A percentile compares a stretch with the other conserved stretches of the same genome.
phyloP scores from a whole-genome alignment of 805 yeast genomes.

The Yarrowia porcina region DNA sequence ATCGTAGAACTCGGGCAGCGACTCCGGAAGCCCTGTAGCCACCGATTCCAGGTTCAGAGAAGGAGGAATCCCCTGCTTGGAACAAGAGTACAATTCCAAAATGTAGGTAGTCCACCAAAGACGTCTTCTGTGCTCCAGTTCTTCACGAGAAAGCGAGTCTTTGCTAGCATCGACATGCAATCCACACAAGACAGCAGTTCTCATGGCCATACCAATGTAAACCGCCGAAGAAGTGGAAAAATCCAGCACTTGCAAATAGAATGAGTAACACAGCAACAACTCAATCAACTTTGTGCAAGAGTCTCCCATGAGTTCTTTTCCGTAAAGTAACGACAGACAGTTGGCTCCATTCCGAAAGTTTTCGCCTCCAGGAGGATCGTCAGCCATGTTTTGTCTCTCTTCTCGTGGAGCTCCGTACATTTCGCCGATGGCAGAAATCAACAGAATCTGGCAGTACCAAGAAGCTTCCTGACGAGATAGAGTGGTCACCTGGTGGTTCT shows the following conservation, averaged over 20 bases:
- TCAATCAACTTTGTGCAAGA: constrained; percentile 28
- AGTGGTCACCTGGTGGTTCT: not conserved
- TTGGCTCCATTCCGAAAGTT: constrained; percentile 28
- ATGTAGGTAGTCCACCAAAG: constrained; percentile 34
- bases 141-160: constrained; percentile 20
- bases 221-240: constrained; percentile 29
- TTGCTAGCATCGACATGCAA: constrained; percentile 30
- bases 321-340: constrained; percentile 26
- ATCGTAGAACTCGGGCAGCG: constrained; percentile 15
- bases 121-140: constrained; percentile 32
- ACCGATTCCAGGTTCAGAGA: constrained; percentile 30
- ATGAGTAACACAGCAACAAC: constrained; percentile 29
- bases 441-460: constrained; percentile 28
- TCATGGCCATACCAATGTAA: constrained; percentile 29
- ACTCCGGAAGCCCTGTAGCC: constrained; percentile 28
- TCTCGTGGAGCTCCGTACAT: constrained; percentile 28
- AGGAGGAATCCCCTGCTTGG: constrained; percentile 32
- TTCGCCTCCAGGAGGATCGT: constrained; percentile 29
- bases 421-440: constrained; percentile 32
- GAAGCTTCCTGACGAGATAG: constrained; percentile 23
- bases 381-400: constrained; percentile 14
- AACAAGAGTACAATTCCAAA: constrained; percentile 31
- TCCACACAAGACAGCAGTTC: constrained; percentile 31
- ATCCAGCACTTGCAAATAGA: constrained; percentile 31
- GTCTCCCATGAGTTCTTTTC: constrained; percentile 27